Evolutionary conservation across 371 early-diverging fungal genomes (phyloP).

Genomic region (Amoeboaphelidium occidentale): DNA sequence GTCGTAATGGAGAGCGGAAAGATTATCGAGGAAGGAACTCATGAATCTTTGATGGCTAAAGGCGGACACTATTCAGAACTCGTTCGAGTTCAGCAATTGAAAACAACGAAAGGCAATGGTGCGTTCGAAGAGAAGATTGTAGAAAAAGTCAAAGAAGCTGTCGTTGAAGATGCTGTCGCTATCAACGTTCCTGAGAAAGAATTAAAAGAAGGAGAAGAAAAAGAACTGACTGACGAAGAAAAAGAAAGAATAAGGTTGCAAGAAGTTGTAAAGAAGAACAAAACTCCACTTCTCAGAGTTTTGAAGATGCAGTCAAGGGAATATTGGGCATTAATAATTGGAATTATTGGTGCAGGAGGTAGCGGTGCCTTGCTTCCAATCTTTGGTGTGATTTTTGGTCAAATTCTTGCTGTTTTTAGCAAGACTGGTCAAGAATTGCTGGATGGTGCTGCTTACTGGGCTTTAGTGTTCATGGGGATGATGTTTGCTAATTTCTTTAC

Average conservation of each 20-base stretch:
- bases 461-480: constrained; percentile 9
- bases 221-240: neutral
- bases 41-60: neutral
- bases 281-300: constrained; percentile 1
- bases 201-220: neutral
- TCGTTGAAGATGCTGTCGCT: neutral
- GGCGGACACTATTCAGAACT: neutral
- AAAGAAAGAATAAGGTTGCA: neutral
- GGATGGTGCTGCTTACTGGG: constrained; percentile 7
- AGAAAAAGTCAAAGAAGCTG: neutral
- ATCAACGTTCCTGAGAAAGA: constrained; percentile 4
- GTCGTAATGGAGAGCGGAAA: constrained; percentile 13
- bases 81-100: neutral
- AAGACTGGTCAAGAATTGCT: neutral
- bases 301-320: constrained; percentile 2
- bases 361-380: constrained; percentile 10
- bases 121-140: neutral
- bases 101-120: neutral
- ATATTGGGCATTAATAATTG: constrained; percentile 5
- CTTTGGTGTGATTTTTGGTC: constrained; percentile 10
- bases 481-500: constrained; percentile 7
- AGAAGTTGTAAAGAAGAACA: constrained; percentile 9
- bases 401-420: constrained; percentile 5
- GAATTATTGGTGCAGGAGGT: constrained; percentile 8
- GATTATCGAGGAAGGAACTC: neutral